phyloP scores from a whole-genome alignment of 2,329 filamentous ascomycete species.

The Claviceps cyperi region DNA sequence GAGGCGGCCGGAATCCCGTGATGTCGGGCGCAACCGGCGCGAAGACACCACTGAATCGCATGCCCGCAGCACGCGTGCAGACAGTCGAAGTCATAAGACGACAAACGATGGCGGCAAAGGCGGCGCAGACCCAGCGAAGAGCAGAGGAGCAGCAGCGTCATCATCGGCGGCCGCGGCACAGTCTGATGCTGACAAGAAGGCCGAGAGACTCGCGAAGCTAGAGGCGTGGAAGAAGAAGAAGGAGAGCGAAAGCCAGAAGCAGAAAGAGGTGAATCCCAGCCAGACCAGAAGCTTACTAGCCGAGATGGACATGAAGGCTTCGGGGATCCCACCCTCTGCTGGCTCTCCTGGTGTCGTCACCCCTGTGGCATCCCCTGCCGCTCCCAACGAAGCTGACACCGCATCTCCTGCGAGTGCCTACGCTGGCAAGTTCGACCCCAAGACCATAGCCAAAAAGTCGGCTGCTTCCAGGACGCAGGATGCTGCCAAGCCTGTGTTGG shows the following conservation, averaged over 20 bases:
- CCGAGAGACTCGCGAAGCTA: conserved; percentile 64
- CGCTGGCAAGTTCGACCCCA: conserved; percentile 73
- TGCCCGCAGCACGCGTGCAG: conserved; percentile 50
- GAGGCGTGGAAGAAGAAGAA: conserved; percentile 90
- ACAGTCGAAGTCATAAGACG: conserved; percentile 41
- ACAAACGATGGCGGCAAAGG: conserved; percentile 32
- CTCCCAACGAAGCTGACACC: conserved; percentile 26
- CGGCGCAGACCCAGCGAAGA: conserved; percentile 47
- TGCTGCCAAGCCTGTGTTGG: conserved; percentile 34
- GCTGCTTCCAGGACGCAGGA: conserved; percentile 43
- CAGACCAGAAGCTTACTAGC: conserved; percentile 54
- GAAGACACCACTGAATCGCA: conserved; percentile 60
- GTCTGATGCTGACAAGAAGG: conserved; percentile 59
- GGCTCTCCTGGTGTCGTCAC: conserved; percentile 35
- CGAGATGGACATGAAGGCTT: conserved; percentile 59
- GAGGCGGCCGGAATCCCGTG: conserved; percentile 61
- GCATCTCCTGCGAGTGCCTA: conserved; percentile 45
- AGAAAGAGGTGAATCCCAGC: conserved; percentile 50
- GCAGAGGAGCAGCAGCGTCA: conserved; percentile 24
- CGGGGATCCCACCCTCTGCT: conserved; percentile 26
- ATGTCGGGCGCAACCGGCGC: conserved; percentile 47
- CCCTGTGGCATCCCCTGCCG: conserved; percentile 35
- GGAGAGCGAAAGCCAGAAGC: conserved; percentile 59
- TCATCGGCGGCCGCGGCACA: conserved; percentile 33
- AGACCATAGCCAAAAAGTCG: conserved; percentile 70